These are phyloP conservation scores for Gnaphalium uliginosum DNA, from an alignment of 129 eudicot genomes.

Conservation along the genomic window DNA sequence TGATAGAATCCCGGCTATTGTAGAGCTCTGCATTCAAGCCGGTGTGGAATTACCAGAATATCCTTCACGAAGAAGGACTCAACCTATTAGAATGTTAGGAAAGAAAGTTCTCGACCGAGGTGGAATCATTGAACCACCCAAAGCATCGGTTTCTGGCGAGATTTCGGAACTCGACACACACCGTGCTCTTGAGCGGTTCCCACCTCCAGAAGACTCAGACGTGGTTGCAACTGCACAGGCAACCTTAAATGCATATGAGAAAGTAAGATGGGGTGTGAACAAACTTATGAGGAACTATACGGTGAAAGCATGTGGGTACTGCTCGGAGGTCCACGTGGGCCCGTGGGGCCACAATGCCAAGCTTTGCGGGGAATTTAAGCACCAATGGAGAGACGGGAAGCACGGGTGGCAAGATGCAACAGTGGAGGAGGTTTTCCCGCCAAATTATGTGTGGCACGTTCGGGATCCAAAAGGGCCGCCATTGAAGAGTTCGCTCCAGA, in stretches of 20 bases:
- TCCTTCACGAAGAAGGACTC: conserved; percentile 83
- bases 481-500: conserved; percentile 54
- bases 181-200: conserved; percentile 65
- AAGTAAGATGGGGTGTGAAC: conserved; percentile 72
- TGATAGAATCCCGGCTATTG: conserved; percentile 89
- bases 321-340: conserved; percentile 98
- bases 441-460: conserved; percentile 96
- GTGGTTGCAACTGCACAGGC: conserved; percentile 54
- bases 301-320: conserved; percentile 96
- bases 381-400: conserved; percentile 99
- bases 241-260: conserved; percentile 71
- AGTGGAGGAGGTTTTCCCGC: conserved; percentile 86
- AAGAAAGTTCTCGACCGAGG: conserved; percentile 82
- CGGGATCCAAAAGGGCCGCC: conserved; percentile 75
- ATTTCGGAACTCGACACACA: conserved; percentile 73
- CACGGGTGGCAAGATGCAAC: conserved; percentile 99
- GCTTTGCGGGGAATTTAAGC: conserved; percentile 97
- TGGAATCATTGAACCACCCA: conserved; percentile 52
- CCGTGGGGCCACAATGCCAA: conserved; percentile 98
- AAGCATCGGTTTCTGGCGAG: conserved; percentile 21
- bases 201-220: conserved; percentile 50
- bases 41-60: conserved; percentile 87
- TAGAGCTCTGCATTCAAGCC: conserved; percentile 98
- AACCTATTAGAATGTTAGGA: conserved; percentile 85
- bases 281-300: conserved; percentile 78